Evolutionary conservation across 1,139 yeast genomes (phyloP).

Genomic region (Candida glucosophila): DNA sequence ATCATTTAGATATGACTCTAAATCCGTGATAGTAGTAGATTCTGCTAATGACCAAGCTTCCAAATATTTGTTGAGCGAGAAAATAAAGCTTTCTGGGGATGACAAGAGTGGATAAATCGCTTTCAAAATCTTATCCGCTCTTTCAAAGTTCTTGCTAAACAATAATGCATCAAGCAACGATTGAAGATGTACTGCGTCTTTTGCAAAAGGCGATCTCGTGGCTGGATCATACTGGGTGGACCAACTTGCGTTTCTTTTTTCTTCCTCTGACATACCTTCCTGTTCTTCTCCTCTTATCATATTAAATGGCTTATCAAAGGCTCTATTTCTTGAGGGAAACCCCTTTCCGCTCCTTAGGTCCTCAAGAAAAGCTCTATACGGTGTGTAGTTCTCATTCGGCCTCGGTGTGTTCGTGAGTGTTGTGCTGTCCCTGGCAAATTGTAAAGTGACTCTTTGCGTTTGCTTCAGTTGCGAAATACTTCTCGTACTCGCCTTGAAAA

Average conservation of each 20-base stretch:
- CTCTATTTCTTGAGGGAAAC: constrained; percentile 4
- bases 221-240: constrained; percentile 36
- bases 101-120: constrained; percentile 43
- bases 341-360: constrained; percentile 8
- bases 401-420: too few species aligned
- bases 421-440: too few species aligned
- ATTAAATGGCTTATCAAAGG: constrained; percentile 14
- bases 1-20: constrained; percentile 20
- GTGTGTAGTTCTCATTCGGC: too few species aligned
- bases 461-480: too few species aligned
- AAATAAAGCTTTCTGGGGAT: constrained; percentile 23
- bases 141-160: constrained; percentile 52
- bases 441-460: too few species aligned
- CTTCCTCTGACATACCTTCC: constrained; percentile 11
- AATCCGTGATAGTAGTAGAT: constrained; percentile 15
- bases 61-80: constrained; percentile 29
- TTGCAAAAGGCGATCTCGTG: constrained; percentile 38
- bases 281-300: constrained; percentile 12
- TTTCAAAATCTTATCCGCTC: constrained; percentile 63
- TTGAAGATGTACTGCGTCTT: constrained; percentile 61
- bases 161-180: constrained; percentile 76
- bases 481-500: too few species aligned
- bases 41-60: constrained; percentile 26
- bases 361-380: constrained; percentile 8
- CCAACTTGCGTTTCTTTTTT: constrained; percentile 21